Evolutionary conservation across 371 early-diverging fungal species (phyloP), one percentile per base, ranked within the genome.

Genomic region (Mucor velutinosus): DNA sequence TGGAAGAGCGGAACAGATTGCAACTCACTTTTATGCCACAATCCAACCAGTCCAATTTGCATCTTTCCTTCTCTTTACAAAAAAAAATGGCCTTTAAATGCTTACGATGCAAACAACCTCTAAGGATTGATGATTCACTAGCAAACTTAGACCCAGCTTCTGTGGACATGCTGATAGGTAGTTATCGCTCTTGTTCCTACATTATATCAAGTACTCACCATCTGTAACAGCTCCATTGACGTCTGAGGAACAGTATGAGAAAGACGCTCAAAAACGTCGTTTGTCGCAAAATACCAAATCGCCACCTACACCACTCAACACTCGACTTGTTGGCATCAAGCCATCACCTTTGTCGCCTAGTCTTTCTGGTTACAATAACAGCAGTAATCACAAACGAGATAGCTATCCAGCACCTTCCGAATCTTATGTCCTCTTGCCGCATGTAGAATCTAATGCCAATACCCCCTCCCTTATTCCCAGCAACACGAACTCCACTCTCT

Each of bases 61-160:
- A 37, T 23, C 21, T 49, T 49, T 32, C 29, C 19, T 57, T 33
- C 60, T 41, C 37, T 58, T 61, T 55, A n/a, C 37, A 21, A 29
- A 19, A 41, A 23, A 14, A 57, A 30, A 73, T 73, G 73, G 62
- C 75, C 14, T 66, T 80, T 59, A 51, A 45, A 12, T 90, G 90
- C 64, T 83, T 85, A 67, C 76, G 85, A 62, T 90, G 90, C 75
- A 80, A 80, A 47, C 88, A 88, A 47, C 80, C 81, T 7, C 60
- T 90, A 23, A 71, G 76, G 23, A 78, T 88, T 43, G 90, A 88
- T 51, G 88, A 89, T 61, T 86, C 90, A 7, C 55, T 89, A 23
- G 67, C 70, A 29, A 86, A 88, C 71, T 65, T 89, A 47, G 84
- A 84, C 58, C 75, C 79, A 25, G 75, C 86, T 15, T 74, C 85